Conservation (phyloP, 2,329 filamentous ascomycete species). For the Exophiala alcalophila region DNA sequence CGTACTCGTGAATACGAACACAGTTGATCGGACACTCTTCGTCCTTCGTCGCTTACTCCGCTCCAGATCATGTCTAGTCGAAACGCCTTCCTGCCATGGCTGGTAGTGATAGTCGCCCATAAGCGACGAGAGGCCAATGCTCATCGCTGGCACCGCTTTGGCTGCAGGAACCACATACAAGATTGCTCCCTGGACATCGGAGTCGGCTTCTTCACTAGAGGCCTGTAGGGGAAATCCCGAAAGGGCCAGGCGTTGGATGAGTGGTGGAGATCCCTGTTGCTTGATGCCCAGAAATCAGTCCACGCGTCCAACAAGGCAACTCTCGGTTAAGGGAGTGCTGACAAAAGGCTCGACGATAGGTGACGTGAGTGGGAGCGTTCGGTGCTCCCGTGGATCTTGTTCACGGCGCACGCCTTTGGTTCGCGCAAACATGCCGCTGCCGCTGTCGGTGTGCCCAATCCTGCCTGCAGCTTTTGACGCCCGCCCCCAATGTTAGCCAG, state of each 20-base stretch:
- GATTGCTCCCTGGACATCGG: no score
- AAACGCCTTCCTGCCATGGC: no score
- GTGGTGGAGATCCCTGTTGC: neutral
- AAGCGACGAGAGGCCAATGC: no score
- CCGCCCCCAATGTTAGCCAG: constrained; percentile 1
- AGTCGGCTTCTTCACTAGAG: no score
- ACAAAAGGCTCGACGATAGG: constrained; percentile 8
- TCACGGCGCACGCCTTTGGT: neutral
- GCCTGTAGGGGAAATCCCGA: no score
- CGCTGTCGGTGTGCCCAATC: constrained; percentile 6
- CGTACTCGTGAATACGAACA: no score
- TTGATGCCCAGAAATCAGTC: constrained; percentile 1
- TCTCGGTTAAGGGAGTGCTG: constrained; percentile 4
- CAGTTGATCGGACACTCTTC: no score
- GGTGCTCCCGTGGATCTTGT: neutral
- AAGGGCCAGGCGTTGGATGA: neutral
- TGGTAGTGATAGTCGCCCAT: no score
- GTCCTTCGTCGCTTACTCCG: no score
- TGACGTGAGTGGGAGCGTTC: constrained; percentile 20
- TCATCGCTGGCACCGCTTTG: no score
- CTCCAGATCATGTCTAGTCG: no score
- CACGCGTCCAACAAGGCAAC: constrained; percentile 11
- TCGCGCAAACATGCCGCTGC: neutral
- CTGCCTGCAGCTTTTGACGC: constrained; percentile 5
- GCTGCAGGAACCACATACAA: no score